A percentile compares a stretch with the other conserved stretches of the same genome.
Conservation (phyloP, 371 early-diverging fungal genomes). For the Haplosporangium sp. region DNA sequence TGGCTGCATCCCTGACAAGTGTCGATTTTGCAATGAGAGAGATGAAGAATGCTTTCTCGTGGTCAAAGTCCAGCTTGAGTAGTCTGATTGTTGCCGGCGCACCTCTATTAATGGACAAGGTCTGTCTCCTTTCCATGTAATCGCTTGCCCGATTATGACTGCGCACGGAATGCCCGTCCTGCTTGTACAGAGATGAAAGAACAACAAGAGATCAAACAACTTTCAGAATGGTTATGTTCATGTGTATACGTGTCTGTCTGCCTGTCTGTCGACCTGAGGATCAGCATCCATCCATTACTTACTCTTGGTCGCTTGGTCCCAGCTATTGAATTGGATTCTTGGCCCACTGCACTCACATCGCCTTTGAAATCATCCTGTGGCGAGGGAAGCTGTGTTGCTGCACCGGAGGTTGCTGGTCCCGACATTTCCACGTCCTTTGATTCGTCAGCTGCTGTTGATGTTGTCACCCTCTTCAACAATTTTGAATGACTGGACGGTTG, state of each 20-base stretch:
- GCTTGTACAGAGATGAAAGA: not conserved
- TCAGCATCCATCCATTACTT: not conserved
- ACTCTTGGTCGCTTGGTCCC: constrained; percentile 12
- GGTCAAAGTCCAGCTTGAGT: constrained; percentile 20
- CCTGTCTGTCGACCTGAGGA: not conserved
- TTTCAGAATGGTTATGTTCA: not conserved
- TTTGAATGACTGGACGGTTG: no score
- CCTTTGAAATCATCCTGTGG: constrained; percentile 3
- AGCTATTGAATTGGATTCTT: constrained; percentile 2
- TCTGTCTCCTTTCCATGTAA: constrained; percentile 14
- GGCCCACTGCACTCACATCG: no score
- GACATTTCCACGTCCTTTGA: no score
- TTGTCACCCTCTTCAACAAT: no score
- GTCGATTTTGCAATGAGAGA: constrained; percentile 32
- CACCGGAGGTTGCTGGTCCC: no score
- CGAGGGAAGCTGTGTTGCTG: no score
- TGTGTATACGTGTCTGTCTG: not conserved
- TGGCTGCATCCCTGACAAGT: constrained; percentile 19
- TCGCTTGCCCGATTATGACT: constrained; percentile 5
- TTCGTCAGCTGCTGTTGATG: no score
- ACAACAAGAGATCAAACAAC: not conserved
- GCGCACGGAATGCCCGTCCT: constrained; percentile 11
- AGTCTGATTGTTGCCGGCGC: constrained; percentile 11
- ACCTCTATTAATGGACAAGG: constrained; percentile 1
- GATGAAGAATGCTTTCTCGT: constrained; percentile 29